Conservation (phyloP, 192 early-diverging fungal species). For the Chytriomyces confervae region DNA sequence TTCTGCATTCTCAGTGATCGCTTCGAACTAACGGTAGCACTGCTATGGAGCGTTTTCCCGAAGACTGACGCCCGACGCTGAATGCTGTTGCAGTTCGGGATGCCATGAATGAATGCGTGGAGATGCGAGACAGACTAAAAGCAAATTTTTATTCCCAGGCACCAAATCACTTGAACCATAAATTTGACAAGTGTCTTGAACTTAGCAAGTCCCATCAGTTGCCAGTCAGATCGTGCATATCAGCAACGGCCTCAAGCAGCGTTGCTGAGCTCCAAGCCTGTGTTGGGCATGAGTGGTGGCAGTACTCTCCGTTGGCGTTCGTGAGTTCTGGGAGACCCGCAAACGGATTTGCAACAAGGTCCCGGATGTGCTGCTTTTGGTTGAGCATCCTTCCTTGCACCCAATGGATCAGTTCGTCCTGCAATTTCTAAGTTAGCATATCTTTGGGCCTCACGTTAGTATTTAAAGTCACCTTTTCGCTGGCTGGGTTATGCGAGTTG, state of each 20-base stretch:
- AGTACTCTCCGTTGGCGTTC: slow-evolving; percentile 81
- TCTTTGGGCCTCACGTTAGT: too few relatives aligned
- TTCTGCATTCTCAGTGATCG: too few relatives aligned
- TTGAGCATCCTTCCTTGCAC: slow-evolving; percentile 76
- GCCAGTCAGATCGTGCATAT: slow-evolving; percentile 22
- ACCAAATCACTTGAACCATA: too few relatives aligned
- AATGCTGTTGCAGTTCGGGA: too few relatives aligned
- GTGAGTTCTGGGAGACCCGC: slow-evolving; percentile 97
- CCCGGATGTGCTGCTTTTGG: slow-evolving; percentile 79
- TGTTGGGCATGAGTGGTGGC: slow-evolving; percentile 84
- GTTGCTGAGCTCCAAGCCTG: slow-evolving; percentile 92
- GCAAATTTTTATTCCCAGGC: too few relatives aligned
- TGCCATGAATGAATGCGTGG: too few relatives aligned
- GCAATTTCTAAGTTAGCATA: slow-evolving; percentile 34
- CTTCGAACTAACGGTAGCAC: too few relatives aligned
- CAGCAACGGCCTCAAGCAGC: slow-evolving; percentile 69
- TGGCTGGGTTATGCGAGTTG: slow-evolving; percentile 40
- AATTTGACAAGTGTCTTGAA: too few relatives aligned
- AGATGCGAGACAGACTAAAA: too few relatives aligned
- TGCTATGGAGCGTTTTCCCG: too few relatives aligned
- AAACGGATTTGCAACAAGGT: slow-evolving; percentile 65
- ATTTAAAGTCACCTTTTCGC: slow-evolving; percentile 11
- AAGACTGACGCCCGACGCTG: too few relatives aligned
- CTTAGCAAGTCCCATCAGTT: too few relatives aligned
- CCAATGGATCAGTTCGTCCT: slow-evolving; percentile 55